Evolutionary conservation across 2,329 filamentous ascomycete species (phyloP), one percentile per base, ranked within the genome.

Genomic region (Sporothrix luriei): DNA sequence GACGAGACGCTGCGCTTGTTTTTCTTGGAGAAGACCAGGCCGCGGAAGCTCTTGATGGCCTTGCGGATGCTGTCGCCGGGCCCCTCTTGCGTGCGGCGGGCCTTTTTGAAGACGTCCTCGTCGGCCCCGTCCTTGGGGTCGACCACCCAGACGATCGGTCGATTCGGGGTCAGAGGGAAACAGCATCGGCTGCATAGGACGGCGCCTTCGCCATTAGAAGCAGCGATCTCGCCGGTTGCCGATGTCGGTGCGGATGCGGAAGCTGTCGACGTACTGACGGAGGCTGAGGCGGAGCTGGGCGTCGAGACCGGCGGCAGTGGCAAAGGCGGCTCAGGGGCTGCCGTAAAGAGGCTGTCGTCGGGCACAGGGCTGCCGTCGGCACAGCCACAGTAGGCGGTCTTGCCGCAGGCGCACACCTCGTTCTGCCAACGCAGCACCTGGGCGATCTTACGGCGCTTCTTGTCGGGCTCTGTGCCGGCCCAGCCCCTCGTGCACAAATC

Each of bases 351-450:
- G 29, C 66, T 68, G 59, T 70, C 26, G 49, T 55, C 26, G 40
- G 68, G 59, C 0, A 52, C 29, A 13, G 49, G 24, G 19, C 43
- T 68, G 57, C 67, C 71, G 1, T 52, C 74, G 5, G 77, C 76
- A 68, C 77, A 79, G 66, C 73, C 74, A 73, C 80, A 80, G 16
- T 77, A 76, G 24, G 76, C 74, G 48, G 55, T 26, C 40, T 66
- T 51, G 2, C 75, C 75, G 62, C 79, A 77, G 26, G 77, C 75
- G 48, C 78, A 78, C 62, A 86, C 82, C 76, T 86, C 84, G 67
- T 77, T 77, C 69, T 82, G 81, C 84, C 84, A 87, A 71, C 82
- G 78, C 70, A 82, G 76, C 72, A 86, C 84, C 75, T 81, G 80
- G 65, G 72, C 69, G 52, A 74, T 70, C 70, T 75, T 77, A 40